Evolutionary conservation across 2,329 filamentous ascomycete species (phyloP).

Genomic region (Alternaria viburni): DNA sequence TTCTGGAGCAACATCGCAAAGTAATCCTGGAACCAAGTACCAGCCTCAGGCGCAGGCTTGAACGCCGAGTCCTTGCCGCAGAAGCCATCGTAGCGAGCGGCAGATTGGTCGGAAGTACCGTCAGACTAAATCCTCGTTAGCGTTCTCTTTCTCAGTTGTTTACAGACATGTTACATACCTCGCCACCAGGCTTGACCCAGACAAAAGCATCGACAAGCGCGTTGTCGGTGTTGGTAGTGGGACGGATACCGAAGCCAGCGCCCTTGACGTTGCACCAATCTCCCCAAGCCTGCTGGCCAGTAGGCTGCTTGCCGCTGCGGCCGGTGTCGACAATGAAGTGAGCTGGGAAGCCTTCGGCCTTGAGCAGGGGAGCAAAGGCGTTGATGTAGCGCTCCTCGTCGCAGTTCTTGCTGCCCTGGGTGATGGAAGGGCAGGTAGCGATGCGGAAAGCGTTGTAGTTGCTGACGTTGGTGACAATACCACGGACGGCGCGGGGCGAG

Average conservation of each 20-base stretch:
- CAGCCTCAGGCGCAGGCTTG: constrained; percentile 72
- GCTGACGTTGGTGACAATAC: constrained; percentile 63
- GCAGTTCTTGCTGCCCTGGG: constrained; percentile 56
- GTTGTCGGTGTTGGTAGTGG: constrained; percentile 66
- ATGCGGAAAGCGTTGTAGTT: constrained; percentile 65
- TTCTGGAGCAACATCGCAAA: constrained; percentile 46
- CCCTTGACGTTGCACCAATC: constrained; percentile 72
- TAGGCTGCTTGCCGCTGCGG: constrained; percentile 68
- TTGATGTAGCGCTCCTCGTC: constrained; percentile 62
- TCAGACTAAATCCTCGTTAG: constrained; percentile 39
- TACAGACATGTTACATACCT: constrained; percentile 29
- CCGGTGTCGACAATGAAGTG: constrained; percentile 61
- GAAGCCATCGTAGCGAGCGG: constrained; percentile 61
- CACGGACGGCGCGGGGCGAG: constrained; percentile 56
- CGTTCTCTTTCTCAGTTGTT: neutral
- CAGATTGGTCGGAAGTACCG: constrained; percentile 51
- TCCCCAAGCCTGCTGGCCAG: constrained; percentile 63
- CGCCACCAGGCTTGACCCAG: constrained; percentile 72
- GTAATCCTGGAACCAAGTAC: constrained; percentile 67
- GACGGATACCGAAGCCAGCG: constrained; percentile 70
- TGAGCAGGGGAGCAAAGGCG: constrained; percentile 58
- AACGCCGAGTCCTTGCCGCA: constrained; percentile 63
- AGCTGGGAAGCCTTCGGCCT: constrained; percentile 56
- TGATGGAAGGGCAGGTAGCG: constrained; percentile 53
- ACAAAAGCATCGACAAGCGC: constrained; percentile 69